These are phyloP conservation scores for Botrytis cinerea DNA, from an alignment of 2,329 filamentous ascomycete genomes.

Conservation along the genomic window DNA sequence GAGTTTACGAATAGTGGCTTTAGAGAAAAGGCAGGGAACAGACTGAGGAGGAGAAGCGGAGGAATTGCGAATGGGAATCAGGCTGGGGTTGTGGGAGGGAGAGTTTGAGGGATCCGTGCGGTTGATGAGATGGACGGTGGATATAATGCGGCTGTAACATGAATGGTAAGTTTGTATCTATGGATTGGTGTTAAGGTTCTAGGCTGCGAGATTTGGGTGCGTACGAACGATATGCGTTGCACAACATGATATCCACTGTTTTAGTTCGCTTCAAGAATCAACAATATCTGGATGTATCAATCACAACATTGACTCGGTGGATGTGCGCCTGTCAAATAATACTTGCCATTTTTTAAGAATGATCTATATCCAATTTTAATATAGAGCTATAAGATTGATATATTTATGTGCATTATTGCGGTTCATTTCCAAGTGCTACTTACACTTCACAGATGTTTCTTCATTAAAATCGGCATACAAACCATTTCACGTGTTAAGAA, in stretches of 20 bases:
- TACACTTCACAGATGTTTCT: neutral
- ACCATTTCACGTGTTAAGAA: neutral
- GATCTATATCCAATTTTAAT: neutral
- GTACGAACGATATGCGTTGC: neutral
- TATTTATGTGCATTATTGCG: too few relatives aligned
- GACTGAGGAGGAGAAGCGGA: slow-evolving; percentile 47
- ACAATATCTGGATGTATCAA: neutral
- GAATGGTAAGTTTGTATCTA: neutral
- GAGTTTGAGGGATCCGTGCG: neutral
- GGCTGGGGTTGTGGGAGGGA: neutral
- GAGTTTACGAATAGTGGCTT: slow-evolving; percentile 63
- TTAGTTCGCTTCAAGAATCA: neutral
- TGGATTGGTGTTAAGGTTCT: neutral
- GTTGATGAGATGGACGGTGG: neutral
- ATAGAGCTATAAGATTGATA: too few relatives aligned
- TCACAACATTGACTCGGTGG: neutral
- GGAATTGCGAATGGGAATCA: slow-evolving; percentile 3
- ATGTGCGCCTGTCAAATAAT: neutral
- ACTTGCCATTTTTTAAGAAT: neutral
- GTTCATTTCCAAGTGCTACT: neutral
- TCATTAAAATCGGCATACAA: neutral
- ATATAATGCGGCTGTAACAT: neutral
- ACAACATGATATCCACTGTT: neutral
- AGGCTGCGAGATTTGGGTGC: neutral
- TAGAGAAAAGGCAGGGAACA: slow-evolving; percentile 88